Evolutionary conservation across 169 alveolate species (phyloP).

Genomic region (Eimeria nieschulzi): DNA sequence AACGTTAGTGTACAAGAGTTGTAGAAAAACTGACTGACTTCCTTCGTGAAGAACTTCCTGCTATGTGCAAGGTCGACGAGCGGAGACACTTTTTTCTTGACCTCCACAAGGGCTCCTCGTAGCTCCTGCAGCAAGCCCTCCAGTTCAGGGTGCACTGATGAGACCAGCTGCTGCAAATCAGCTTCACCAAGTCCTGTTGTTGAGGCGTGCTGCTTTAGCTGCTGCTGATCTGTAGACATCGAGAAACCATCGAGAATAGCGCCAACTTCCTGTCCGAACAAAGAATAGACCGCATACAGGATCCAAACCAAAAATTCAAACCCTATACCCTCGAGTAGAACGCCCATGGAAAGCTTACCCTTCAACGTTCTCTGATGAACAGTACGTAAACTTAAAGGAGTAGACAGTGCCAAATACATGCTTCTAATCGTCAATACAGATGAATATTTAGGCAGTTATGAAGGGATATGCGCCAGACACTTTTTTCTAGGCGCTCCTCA

Average conservation of each 20-base stretch:
- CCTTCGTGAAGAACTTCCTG: conserved; percentile 77
- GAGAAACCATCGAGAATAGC: conserved; percentile 50
- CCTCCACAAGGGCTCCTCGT: conserved; percentile 73
- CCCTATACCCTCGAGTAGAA: no score
- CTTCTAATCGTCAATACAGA: no score
- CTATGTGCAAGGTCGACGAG: conserved; percentile 73
- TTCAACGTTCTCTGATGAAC: no score
- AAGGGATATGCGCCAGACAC: no score
- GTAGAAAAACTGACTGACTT: conserved; percentile 54
- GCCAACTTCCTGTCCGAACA: conserved; percentile 37
- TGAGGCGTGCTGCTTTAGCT: conserved; percentile 15
- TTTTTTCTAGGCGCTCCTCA: no score
- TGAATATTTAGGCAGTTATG: no score
- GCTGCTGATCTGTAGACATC: conserved; percentile 13
- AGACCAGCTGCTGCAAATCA: conserved; percentile 52
- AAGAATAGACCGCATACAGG: no score
- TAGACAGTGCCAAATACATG: no score
- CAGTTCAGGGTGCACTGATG: conserved; percentile 77
- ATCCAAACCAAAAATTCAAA: no score
- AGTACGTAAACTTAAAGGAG: no score
- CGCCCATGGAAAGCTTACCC: no score
- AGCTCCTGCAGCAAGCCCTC: conserved; percentile 77
- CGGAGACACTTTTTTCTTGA: conserved; percentile 78
- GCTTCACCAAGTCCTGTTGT: conserved; percentile 24
- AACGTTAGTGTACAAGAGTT: background rate